Evolutionary conservation across 306 rosid species (phyloP).

Genomic region (Abrus precatorius): DNA sequence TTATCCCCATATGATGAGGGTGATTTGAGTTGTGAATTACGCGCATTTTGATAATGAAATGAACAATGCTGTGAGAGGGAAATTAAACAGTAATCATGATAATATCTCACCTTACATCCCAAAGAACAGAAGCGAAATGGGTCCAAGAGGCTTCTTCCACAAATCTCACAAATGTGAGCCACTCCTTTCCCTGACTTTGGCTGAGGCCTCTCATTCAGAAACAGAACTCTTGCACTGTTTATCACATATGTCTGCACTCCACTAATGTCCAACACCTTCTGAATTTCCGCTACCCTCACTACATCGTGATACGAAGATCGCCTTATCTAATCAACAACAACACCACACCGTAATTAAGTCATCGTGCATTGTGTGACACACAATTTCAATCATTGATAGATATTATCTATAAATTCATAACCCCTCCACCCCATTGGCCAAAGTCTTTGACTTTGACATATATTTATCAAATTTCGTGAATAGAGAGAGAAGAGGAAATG

Average conservation of each 20-base stretch:
- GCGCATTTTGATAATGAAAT: constrained; percentile 56
- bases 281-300: constrained; percentile 81
- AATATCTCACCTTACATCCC: constrained; percentile 88
- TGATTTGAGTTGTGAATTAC: constrained; percentile 56
- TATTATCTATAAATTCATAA: too few species aligned
- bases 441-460: background rate
- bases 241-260: constrained; percentile 97
- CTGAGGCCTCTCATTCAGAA: constrained; percentile 96
- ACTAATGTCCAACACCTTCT: constrained; percentile 77
- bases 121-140: constrained; percentile 90
- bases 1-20: constrained; percentile 52
- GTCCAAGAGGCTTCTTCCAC: constrained; percentile 91
- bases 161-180: constrained; percentile 88
- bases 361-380: background rate
- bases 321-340: constrained; percentile 65
- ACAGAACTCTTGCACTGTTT: constrained; percentile 90
- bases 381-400: background rate
- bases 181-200: constrained; percentile 85
- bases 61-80: constrained; percentile 32
- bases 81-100: background rate
- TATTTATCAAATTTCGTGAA: background rate
- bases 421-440: background rate
- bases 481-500: background rate
- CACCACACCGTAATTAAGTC: background rate
- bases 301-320: constrained; percentile 97